Percentiles rank a stretch among this genome's conserved stretches.
phyloP scores from a whole-genome alignment of 257 asterid species.

The Leptodermis oblonga region DNA sequence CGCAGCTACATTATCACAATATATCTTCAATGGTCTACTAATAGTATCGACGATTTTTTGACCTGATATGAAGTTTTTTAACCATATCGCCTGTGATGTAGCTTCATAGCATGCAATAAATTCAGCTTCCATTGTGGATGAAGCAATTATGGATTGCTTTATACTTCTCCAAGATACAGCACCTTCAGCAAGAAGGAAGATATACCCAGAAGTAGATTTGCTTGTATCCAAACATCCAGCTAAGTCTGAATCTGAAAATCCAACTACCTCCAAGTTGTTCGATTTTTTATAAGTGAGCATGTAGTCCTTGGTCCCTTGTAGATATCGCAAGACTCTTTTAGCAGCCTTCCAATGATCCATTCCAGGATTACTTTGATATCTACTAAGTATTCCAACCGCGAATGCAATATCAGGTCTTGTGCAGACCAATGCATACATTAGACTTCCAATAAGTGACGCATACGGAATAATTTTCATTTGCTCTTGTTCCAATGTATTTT shows the following conservation, averaged over 20 bases:
- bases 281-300: background rate
- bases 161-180: too few species aligned
- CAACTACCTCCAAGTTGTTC: background rate
- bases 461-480: background rate
- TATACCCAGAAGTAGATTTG: background rate
- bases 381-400: background rate
- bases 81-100: too few species aligned
- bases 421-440: background rate
- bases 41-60: too few species aligned
- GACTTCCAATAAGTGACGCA: background rate
- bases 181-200: background rate
- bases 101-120: too few species aligned
- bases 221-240: background rate
- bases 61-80: too few species aligned
- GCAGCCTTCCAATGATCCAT: background rate
- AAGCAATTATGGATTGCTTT: too few species aligned
- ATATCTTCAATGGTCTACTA: too few species aligned
- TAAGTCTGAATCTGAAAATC: background rate
- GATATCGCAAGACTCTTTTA: background rate
- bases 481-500: background rate
- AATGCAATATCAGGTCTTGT: background rate
- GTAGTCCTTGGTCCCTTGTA: slow-evolving; percentile 7
- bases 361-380: slow-evolving; percentile 2
- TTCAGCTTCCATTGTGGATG: too few species aligned
- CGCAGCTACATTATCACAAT: too few species aligned